Conservation (phyloP, 306 rosid genomes). For the Lathyrus oleraceus region DNA sequence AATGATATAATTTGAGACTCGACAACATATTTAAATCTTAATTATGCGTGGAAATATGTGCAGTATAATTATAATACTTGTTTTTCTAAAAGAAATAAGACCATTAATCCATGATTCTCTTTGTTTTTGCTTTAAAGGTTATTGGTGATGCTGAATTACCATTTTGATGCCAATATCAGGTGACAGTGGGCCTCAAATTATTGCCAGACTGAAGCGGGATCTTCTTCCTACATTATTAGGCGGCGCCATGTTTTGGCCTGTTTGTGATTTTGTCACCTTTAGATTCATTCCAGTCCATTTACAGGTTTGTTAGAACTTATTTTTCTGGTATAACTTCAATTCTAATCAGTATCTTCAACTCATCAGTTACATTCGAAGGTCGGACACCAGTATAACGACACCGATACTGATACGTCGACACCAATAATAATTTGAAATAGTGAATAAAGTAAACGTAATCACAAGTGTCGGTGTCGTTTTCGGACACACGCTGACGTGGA, state of each 20-base stretch:
- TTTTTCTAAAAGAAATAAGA: slow-evolving; percentile 2
- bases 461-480: too few species aligned
- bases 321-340: slow-evolving; percentile 16
- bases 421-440: too few species aligned
- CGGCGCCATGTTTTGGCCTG: slow-evolving; percentile 68
- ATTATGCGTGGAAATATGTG: background rate
- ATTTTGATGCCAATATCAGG: slow-evolving; percentile 49
- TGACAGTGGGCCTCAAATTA: slow-evolving; percentile 53
- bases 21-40: background rate
- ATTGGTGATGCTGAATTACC: slow-evolving; percentile 25
- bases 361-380: background rate
- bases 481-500: too few species aligned
- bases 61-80: background rate
- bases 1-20: background rate
- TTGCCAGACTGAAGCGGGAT: slow-evolving; percentile 63
- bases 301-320: slow-evolving; percentile 51
- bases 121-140: background rate
- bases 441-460: too few species aligned
- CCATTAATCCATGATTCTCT: background rate
- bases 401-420: too few species aligned
- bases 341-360: slow-evolving; percentile 1
- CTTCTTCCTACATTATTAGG: slow-evolving; percentile 63
- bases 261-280: slow-evolving; percentile 70
- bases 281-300: slow-evolving; percentile 64
- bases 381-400: too few species aligned